Evolutionary conservation across 78 protist species (phyloP), one percentile per base, ranked within the genome.

Genomic region (Trichosphaerium sp.): DNA sequence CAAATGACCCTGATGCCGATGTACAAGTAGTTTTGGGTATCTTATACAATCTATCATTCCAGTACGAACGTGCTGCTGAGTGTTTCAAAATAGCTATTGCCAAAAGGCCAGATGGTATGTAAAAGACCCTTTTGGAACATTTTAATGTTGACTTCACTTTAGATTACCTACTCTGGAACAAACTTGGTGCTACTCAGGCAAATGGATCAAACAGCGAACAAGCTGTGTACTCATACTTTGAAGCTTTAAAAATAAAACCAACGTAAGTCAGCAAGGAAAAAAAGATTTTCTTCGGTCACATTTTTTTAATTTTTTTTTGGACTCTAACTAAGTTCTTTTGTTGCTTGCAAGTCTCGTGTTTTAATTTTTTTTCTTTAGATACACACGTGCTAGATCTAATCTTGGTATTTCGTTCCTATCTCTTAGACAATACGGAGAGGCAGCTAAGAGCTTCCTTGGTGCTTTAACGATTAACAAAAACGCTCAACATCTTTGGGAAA

Each of bases 151-250:
- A 37, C 63, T 39, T 25, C 0, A 55, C 90, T n/a, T 23, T 37
- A 10, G 88, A 91, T 40, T 78, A 72, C 37, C 68, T 65, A 44
- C 59, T 88, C 37, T 91, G 96, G 96, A 91, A 91, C 78, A 84
- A 84, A 59, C 83, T 91, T 21, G 96, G 96, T 6, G 96, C 96
- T 1, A 88, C 96, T 12, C 72, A 84, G 23, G 96, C 96, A 51
- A 91, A 91, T 44, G 28, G 80, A 34, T 18, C 32, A 4, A 44
- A 69, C 23, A 26, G 77, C 35, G 72, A 51, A 21, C 86, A 88
- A 66, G 95, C 95, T 2, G 14, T 91, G 31, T 82, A 80, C 29
- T 86, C 92, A 15, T 91, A 91, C 67, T 44, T 71, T 40, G 15
- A 62, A 23, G 90, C 89, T n/a, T 79, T 87, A 41, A 78, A 69